These are phyloP conservation scores for Stagonosporopsis vannaccii DNA, from an alignment of 2,329 filamentous ascomycete genomes.

Conservation along the genomic window DNA sequence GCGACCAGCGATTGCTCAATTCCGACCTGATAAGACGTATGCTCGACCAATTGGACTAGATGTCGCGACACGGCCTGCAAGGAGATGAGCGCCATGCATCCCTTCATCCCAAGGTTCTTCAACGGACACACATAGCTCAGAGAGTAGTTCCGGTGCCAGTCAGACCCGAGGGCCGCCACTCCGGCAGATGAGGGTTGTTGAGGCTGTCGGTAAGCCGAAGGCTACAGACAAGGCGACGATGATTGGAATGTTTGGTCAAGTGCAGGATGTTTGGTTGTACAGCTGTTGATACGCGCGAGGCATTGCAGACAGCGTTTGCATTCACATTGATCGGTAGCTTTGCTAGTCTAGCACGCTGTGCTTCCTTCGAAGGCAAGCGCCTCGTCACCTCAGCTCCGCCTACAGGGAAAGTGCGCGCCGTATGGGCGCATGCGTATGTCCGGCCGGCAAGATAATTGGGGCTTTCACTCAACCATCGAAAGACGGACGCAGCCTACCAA, in stretches of 20 bases:
- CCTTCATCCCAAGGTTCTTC: constrained; percentile 4
- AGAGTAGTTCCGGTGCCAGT: not conserved
- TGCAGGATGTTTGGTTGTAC: not conserved
- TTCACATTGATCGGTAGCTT: not conserved
- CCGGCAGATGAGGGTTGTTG: constrained; percentile 2
- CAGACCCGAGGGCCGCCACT: not conserved
- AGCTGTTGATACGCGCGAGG: not conserved
- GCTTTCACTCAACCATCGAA: constrained; percentile 12
- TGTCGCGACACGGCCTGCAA: not conserved
- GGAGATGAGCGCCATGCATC: constrained; percentile 15
- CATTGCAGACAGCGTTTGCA: not conserved
- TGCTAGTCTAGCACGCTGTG: not conserved
- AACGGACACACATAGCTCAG: not conserved
- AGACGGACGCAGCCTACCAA: constrained; percentile 11
- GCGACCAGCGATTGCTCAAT: constrained; percentile 9
- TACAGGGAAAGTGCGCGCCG: constrained; percentile 1
- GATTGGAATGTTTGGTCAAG: constrained; percentile 9
- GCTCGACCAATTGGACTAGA: constrained; percentile 7
- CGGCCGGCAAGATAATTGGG: constrained; percentile 10
- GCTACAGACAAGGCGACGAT: not conserved
- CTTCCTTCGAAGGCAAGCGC: constrained; percentile 3
- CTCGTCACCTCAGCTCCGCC: not conserved
- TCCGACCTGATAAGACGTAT: constrained; percentile 11
- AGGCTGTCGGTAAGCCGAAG: constrained; percentile 3
- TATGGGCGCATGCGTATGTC: constrained; percentile 1